phyloP scores from a whole-genome alignment of 2,329 filamentous ascomycete species.

The Colletotrichum spaethianum region DNA sequence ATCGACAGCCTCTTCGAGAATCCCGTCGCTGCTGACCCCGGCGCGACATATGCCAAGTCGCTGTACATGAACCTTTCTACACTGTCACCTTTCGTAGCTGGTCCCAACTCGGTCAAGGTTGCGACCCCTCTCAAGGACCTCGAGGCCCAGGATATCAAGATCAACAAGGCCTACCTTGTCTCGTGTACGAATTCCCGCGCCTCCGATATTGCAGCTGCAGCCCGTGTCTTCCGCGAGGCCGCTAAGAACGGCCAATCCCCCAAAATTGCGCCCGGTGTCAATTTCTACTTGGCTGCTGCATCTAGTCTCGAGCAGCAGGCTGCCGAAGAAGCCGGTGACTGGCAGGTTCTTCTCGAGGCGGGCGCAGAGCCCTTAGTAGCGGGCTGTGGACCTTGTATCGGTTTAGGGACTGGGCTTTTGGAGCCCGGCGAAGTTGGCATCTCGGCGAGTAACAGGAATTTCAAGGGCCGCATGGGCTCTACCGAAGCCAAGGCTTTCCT shows the following conservation, averaged over 20 bases:
- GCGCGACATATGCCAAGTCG: constrained; percentile 85
- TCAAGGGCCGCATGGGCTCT: constrained; percentile 91
- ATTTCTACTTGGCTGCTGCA: constrained; percentile 92
- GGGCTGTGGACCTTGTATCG: constrained; percentile 89
- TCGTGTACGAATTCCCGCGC: constrained; percentile 90
- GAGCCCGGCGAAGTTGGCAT: constrained; percentile 91
- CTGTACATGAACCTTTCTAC: constrained; percentile 87
- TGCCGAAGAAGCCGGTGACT: constrained; percentile 86
- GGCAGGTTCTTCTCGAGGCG: constrained; percentile 85
- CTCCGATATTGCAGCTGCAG: constrained; percentile 86
- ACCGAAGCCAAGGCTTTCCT: constrained; percentile 87
- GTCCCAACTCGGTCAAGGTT: constrained; percentile 93
- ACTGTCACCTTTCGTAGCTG: constrained; percentile 86
- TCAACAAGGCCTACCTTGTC: constrained; percentile 89
- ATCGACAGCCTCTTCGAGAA: constrained; percentile 81
- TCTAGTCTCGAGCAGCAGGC: constrained; percentile 82
- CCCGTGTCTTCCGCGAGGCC: constrained; percentile 87
- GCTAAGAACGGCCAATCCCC: constrained; percentile 74
- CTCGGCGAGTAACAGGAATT: constrained; percentile 87
- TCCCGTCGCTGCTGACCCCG: constrained; percentile 78
- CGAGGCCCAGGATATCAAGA: constrained; percentile 78
- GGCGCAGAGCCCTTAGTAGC: constrained; percentile 81
- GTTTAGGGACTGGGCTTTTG: constrained; percentile 80
- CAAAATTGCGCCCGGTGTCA: constrained; percentile 81
- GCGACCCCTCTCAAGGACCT: constrained; percentile 83